Conservation (phyloP, 73 alveolate genomes). For the Paramecium tetraurelia region DNA sequence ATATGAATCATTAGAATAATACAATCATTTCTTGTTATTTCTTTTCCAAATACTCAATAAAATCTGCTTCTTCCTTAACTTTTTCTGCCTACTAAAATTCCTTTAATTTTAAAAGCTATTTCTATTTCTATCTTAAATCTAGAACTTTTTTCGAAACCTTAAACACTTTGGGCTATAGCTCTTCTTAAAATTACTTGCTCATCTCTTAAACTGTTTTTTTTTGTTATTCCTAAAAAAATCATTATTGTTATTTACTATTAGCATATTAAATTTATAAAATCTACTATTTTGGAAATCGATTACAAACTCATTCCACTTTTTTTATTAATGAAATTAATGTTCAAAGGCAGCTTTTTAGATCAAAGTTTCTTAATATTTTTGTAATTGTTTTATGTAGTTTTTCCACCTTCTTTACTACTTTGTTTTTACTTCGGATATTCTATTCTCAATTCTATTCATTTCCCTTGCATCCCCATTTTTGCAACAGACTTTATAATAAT, state of each 20-base stretch:
- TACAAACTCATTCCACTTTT: not conserved
- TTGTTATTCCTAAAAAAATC: not conserved
- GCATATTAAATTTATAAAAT: not conserved
- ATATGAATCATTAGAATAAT: not conserved
- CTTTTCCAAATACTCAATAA: not conserved
- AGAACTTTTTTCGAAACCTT: not conserved
- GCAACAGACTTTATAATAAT: not conserved
- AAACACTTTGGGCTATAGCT: not conserved
- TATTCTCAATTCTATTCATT: not conserved
- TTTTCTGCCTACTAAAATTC: not conserved
- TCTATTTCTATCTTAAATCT: not conserved
- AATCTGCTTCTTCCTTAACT: slow-evolving; percentile 2
- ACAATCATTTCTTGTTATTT: not conserved
- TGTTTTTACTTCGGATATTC: not conserved
- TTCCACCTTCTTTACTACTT: not conserved
- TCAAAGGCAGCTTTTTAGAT: not conserved
- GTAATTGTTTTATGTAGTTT: not conserved
- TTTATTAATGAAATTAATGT: not conserved
- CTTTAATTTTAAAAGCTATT: not conserved
- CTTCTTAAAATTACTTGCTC: not conserved
- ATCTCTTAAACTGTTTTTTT: not conserved
- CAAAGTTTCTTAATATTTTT: not conserved
- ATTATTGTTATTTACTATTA: not conserved
- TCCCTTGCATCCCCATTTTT: not conserved
- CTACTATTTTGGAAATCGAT: not conserved